Base-by-base conservation (phyloP, 192 early-diverging fungal genomes). In the Coemansia javaensis region DNA sequence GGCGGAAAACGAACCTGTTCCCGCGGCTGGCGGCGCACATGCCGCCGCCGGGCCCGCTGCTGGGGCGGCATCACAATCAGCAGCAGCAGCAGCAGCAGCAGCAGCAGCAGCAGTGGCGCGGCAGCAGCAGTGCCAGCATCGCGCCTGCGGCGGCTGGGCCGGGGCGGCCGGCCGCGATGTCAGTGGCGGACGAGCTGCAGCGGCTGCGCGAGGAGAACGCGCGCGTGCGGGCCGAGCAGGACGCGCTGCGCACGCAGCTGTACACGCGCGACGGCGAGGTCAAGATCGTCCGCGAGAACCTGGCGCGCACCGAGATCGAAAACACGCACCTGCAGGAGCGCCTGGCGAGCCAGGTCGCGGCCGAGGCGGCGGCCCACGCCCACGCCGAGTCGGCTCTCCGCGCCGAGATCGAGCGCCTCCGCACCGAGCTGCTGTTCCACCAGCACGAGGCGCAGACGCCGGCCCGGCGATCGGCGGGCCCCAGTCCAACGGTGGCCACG, bases 261-360 rank as follows among this genome's bases (percentile, higher is more conserved):
- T 64, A 64, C 6, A 75, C 73, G 7, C 64, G 57, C 27, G 73
- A 67, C 2, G 73, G 73, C 16, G 73, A 75, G 31, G 73, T 69
- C 2, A 59, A 51, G 40, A 75, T 69, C 5, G 66, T 75, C 13
- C 60, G 73, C 22, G 65, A 69, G 15, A 63, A 69, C 33, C 49
- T 75, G 46, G 44, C 73, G 6, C 49, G 42, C 13, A 75, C 73
- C 12, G 73, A 75, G 53, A 69, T 69, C 16, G 66, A 64, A 13
- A 64, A 75, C 51, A 69, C 66, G 21, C 66, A 61, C 25, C 41
- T 75, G 44, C 73, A 75, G 37, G 73, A 75, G 32, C 56, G 50
- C 42, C 59, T 75, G 34, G 51, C 52, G 11, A 61, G 50, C 44
- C 66, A 69, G 22, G 50, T 56, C 2, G 34, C 73, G 1, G 40